A percentile compares a stretch with the other conserved stretches of the same genome.
These are phyloP conservation scores for Arctium lappa DNA, from an alignment of 129 eudicot genomes.

Conservation along the genomic window DNA sequence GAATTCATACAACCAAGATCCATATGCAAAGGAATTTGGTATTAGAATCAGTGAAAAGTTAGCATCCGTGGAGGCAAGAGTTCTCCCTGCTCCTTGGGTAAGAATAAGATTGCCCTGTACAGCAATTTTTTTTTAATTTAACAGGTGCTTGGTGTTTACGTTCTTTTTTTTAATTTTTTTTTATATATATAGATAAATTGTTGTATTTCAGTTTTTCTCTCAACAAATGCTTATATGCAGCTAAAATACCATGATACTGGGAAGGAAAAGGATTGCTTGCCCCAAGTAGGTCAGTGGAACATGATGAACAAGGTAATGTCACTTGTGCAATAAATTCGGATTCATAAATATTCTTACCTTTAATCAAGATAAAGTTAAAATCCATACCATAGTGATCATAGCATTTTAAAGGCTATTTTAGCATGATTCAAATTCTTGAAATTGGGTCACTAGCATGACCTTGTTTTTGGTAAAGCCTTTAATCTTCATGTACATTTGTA, in stretches of 20 bases:
- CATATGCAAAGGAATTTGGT: conserved; percentile 66
- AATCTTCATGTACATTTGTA: background rate
- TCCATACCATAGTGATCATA: background rate
- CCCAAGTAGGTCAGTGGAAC: conserved; percentile 81
- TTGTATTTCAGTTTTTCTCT: background rate
- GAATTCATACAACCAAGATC: conserved; percentile 58
- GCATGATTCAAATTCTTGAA: background rate
- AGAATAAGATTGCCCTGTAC: background rate
- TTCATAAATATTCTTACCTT: background rate
- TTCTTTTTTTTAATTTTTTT: too few species aligned
- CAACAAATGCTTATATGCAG: conserved; percentile 24
- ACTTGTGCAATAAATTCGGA: background rate
- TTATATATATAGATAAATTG: background rate
- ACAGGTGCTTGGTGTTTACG: background rate
- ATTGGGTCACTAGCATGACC: background rate
- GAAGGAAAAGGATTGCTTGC: conserved; percentile 59
- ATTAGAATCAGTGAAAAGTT: conserved; percentile 54
- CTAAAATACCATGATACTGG: conserved; percentile 71
- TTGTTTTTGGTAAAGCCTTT: background rate
- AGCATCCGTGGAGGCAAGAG: conserved; percentile 68
- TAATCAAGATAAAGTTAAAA: background rate
- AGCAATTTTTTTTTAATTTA: too few species aligned
- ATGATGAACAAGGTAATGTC: conserved; percentile 65
- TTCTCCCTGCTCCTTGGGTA: conserved; percentile 89
- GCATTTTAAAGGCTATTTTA: background rate